These are phyloP conservation scores for Leccinellum rugosiceps DNA, from an alignment of 768 basidiomycete genomes.

Conservation along the genomic window DNA sequence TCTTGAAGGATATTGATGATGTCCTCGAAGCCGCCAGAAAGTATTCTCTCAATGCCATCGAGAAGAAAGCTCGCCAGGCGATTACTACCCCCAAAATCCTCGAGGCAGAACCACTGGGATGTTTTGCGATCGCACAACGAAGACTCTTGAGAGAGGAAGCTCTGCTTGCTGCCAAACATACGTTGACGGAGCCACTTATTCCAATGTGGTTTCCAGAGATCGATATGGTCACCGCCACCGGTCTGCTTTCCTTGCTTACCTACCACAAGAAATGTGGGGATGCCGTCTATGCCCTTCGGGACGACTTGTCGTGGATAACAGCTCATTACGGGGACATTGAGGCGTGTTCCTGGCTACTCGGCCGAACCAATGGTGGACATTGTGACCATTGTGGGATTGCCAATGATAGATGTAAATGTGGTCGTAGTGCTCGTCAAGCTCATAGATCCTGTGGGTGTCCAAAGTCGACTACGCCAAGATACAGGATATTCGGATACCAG, in stretches of 20 bases:
- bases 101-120: conserved; percentile 23
- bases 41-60: conserved; percentile 18
- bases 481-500: background rate
- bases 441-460: background rate
- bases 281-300: conserved; percentile 3
- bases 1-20: conserved; percentile 5
- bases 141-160: conserved; percentile 24
- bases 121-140: conserved; percentile 31
- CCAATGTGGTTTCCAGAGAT: conserved; percentile 26
- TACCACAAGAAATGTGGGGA: conserved; percentile 21
- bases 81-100: conserved; percentile 20
- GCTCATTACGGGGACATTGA: conserved; percentile 7
- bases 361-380: too few relatives aligned
- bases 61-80: conserved; percentile 18
- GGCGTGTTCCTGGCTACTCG: conserved; percentile 10
- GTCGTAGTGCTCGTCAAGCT: too few relatives aligned
- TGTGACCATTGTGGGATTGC: too few relatives aligned
- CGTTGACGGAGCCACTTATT: conserved; percentile 23
- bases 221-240: conserved; percentile 24
- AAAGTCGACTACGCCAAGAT: background rate
- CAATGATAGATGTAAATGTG: too few relatives aligned
- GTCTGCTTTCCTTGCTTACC: conserved; percentile 24
- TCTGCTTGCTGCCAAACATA: conserved; percentile 28
- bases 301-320: conserved; percentile 11
- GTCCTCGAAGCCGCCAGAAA: conserved; percentile 21